A percentile compares a stretch with the other conserved stretches of the same genome.
Evolutionary conservation across 106 monocot genomes (phyloP).

Genomic region (Acanthochlamys bracteata): DNA sequence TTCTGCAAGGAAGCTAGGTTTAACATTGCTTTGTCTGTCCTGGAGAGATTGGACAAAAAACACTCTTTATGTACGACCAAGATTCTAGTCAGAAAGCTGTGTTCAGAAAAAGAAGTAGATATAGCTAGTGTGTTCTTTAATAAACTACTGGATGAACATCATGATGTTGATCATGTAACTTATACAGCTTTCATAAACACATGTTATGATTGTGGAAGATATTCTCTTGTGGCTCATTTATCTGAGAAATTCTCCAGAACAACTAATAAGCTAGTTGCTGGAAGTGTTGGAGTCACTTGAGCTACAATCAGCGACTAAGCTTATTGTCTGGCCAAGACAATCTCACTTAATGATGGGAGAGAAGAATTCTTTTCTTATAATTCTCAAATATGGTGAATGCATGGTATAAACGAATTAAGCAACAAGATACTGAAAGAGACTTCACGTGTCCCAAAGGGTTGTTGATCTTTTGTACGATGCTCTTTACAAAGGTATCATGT

Average conservation of each 20-base stretch:
- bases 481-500: too few relatives aligned
- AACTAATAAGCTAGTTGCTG: constrained; percentile 2
- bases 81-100: constrained; percentile 75
- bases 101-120: constrained; percentile 51
- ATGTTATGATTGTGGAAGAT: constrained; percentile 60
- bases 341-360: too few relatives aligned
- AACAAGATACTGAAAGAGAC: too few relatives aligned
- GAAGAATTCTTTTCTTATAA: too few relatives aligned
- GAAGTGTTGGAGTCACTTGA: constrained; percentile 18
- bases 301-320: too few relatives aligned
- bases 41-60: constrained; percentile 73
- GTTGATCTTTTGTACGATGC: too few relatives aligned
- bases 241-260: constrained; percentile 46
- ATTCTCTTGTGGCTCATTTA: constrained; percentile 63
- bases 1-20: constrained; percentile 52
- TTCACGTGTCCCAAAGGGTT: too few relatives aligned
- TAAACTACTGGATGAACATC: constrained; percentile 47
- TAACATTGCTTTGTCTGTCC: constrained; percentile 39
- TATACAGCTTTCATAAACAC: constrained; percentile 69
- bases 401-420: too few relatives aligned
- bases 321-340: too few relatives aligned
- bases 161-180: constrained; percentile 42
- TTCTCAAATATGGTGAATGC: too few relatives aligned
- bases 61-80: constrained; percentile 50
- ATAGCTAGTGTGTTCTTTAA: constrained; percentile 44